These are phyloP conservation scores for Eutrema heterophyllum DNA, from an alignment of 345 rosid genomes.

Conservation along the genomic window DNA sequence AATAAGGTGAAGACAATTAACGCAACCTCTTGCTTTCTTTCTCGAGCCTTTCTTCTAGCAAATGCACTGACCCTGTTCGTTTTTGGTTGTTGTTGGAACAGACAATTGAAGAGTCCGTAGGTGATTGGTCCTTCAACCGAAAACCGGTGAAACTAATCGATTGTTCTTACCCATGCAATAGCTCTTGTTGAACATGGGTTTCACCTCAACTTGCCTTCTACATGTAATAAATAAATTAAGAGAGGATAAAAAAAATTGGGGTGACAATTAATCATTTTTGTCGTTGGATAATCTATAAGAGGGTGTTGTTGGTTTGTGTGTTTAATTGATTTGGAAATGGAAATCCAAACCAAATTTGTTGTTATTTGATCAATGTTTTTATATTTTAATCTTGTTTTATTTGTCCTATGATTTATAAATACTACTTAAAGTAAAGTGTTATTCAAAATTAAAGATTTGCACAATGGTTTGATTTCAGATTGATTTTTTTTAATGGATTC, in stretches of 20 bases:
- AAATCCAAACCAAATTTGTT: too few relatives aligned
- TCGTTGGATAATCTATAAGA: too few relatives aligned
- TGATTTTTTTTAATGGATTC: too few relatives aligned
- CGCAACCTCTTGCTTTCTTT: neutral
- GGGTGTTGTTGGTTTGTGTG: too few relatives aligned
- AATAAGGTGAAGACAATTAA: neutral
- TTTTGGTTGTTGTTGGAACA: neutral
- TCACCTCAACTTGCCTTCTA: constrained; percentile 19
- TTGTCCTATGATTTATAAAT: too few relatives aligned
- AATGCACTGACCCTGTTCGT: neutral
- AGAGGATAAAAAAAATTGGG: neutral
- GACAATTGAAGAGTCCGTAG: constrained; percentile 37
- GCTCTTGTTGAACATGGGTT: constrained; percentile 67
- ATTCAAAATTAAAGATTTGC: too few relatives aligned
- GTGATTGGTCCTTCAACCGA: constrained; percentile 79
- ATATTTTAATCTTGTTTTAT: too few relatives aligned
- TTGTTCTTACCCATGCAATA: constrained; percentile 85
- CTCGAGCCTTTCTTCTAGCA: neutral
- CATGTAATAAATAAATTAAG: neutral
- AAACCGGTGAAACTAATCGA: constrained; percentile 56
- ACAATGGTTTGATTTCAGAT: too few relatives aligned
- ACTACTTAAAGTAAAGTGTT: too few relatives aligned
- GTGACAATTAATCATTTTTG: too few relatives aligned
- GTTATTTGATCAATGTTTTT: too few relatives aligned
- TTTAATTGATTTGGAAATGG: too few relatives aligned